phyloP scores from a whole-genome alignment of 208 protist species.

The Polymyxa betae region DNA sequence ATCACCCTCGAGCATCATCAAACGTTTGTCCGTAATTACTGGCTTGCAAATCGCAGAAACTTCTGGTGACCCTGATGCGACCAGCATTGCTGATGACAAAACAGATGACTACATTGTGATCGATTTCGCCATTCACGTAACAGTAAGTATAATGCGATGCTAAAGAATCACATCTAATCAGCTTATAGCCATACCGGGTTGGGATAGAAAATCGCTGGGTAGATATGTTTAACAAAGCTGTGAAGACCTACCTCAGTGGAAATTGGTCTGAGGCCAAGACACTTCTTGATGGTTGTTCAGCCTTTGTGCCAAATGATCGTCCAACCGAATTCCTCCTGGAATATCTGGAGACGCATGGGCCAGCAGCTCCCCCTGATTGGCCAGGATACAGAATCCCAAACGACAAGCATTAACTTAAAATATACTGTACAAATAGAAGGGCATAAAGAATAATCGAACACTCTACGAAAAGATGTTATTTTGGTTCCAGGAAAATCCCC shows the following conservation, averaged over 20 bases:
- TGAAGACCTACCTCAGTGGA: background rate
- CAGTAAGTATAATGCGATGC: background rate
- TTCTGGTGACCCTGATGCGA: background rate
- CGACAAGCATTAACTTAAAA: constrained; percentile 13
- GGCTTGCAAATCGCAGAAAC: background rate
- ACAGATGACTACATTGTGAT: background rate
- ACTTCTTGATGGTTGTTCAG: background rate
- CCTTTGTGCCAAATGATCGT: background rate
- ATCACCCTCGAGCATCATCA: background rate
- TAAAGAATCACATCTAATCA: background rate
- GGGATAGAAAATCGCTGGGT: background rate
- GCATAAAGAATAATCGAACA: too few species aligned
- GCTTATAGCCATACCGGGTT: background rate
- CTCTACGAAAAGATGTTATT: too few species aligned
- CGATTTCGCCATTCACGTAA: constrained; percentile 12
- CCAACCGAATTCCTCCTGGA: constrained; percentile 14
- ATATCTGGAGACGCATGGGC: background rate
- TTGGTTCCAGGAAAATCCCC: too few species aligned
- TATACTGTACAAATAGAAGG: too few species aligned
- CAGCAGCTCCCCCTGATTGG: background rate
- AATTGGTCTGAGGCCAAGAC: background rate
- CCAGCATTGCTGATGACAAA: background rate
- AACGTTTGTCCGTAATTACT: background rate
- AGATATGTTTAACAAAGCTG: constrained; percentile 32
- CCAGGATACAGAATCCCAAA: background rate